Base-by-base conservation (phyloP, 257 asterid species). In the Fraxinus pennsylvanica region DNA sequence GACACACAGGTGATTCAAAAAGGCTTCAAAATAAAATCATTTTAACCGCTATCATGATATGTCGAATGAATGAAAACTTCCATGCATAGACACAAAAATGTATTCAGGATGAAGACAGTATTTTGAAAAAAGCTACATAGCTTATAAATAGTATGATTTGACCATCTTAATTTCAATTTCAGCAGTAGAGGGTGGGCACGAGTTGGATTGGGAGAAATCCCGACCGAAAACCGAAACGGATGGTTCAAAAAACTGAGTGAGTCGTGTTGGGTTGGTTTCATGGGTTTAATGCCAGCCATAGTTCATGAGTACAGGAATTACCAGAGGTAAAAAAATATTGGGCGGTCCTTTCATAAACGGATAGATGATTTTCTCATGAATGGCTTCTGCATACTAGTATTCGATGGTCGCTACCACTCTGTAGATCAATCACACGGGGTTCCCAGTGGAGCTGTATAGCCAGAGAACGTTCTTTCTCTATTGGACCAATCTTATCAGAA, bases 361-460 rank as follows among this genome's bases (percentile, higher is more conserved):
- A 50, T 6, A 61, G 52, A 70, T 94, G 91, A 94, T 88, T 94
- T 94, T 81, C 93, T 89, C 81, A 86, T 57, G 38, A 92, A 94
- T 74, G 95, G 97, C 81, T 94, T 94, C 83, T 92, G 90, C 97
- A 90, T 43, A 94, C 83, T n/a, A 94, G 92, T 72, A 92, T 82
- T 75, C 96, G 92, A 83, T 89, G 92, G 82, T 94, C 94, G 45
- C 94, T 94, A 79, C 98, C 98, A 38, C 91, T 87, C 80, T 88
- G 91, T 54, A 90, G 93, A 79, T 92, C 96, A 12, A 94, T 89
- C 73, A 92, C 92, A 67, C 98, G 88, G 74, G 94, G 93, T 82
- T 94, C 98, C 98, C 98, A 94, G n/a, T 92, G 94, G 41, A 94
- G 89, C 83, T 85, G 96, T 61, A 91, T 86, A 38, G 91, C 94